A percentile compares a stretch with the other conserved stretches of the same genome.
Evolutionary conservation across 176 grass and related monocot species (phyloP).

Genomic region (Lolium rigidum): DNA sequence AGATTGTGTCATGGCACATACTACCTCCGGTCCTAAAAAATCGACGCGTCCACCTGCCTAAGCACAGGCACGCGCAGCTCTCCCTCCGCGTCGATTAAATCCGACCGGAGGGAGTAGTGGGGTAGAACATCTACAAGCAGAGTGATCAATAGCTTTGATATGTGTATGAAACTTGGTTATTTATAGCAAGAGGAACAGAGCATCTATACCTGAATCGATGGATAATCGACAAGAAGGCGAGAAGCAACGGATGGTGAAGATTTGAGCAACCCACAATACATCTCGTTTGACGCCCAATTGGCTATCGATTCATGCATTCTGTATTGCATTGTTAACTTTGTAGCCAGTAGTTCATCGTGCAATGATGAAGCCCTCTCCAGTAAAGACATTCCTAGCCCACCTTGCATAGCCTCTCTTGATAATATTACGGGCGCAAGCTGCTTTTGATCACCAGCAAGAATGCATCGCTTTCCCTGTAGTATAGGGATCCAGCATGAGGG

Average conservation of each 20-base stretch:
- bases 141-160: conserved; percentile 25
- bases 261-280: conserved; percentile 73
- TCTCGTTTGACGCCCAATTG: conserved; percentile 88
- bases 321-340: conserved; percentile 77
- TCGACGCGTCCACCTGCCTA: too few relatives aligned
- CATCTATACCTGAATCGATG: conserved; percentile 69
- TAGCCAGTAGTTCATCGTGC: conserved; percentile 62
- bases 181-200: conserved; percentile 32
- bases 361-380: conserved; percentile 82
- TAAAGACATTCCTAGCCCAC: conserved; percentile 81
- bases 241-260: conserved; percentile 69
- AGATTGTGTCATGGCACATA: not conserved
- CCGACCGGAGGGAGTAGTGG: too few relatives aligned
- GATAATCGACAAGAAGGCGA: conserved; percentile 78
- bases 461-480: conserved; percentile 81
- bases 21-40: too few relatives aligned
- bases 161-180: not conserved
- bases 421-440: conserved; percentile 86
- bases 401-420: conserved; percentile 83
- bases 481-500: conserved; percentile 94
- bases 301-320: conserved; percentile 93
- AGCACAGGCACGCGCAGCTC: too few relatives aligned
- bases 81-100: too few relatives aligned
- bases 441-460: conserved; percentile 80
- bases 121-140: conserved; percentile 29